Evolutionary conservation across 1,284 basidiomycete genomes (phyloP), one percentile per base, ranked within the genome.

Genomic region (Apiotrichum sp.): DNA sequence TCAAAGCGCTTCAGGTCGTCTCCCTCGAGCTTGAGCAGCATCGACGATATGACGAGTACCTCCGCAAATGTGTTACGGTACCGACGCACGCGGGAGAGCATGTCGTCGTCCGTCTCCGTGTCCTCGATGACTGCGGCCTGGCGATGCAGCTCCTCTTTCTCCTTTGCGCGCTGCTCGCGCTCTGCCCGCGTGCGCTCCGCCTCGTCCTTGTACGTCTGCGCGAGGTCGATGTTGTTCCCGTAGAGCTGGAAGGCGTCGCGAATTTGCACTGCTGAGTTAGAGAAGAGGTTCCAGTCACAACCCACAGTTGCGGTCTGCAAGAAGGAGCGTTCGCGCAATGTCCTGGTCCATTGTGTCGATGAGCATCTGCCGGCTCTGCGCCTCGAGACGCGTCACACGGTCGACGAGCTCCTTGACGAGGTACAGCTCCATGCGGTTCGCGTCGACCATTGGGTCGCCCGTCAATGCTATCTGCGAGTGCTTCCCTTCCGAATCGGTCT

Each of bases 61-160:
- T 71, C 67, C 11, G 77, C 77, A 58, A 76, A 78, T 0, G 70
- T 70, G 48, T 68, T 61, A 29, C 77, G 67, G 50, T 78, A 78
- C 41, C 63, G 47, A 14, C 60, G 47, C 5, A 72, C 67, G 7
- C 68, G 51, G 2, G 53, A 22, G 6, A 70, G 58, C 66, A 70
- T 67, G 57, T 68, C 65, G 7, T 60, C 52, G n/a, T 33, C 32
- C 7, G 10, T 38, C 35, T 35, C 29, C 29, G 44, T 38, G 22
- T 34, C 41, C 34, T 52, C 50, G 6, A 58, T 45, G 6, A 55
- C n/a, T 36, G 53, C 40, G 11, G 54, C 53, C 10, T 53, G 52
- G 29, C 13, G 13, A 4, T 45, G 34, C 13, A 41, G 46, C 31
- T 49, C 47, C 40, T 44, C 22, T 16, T 4, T 22, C 34, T 51